These are phyloP conservation scores for Filobasidium floriforme DNA, from an alignment of 768 basidiomycete genomes.

Conservation along the genomic window DNA sequence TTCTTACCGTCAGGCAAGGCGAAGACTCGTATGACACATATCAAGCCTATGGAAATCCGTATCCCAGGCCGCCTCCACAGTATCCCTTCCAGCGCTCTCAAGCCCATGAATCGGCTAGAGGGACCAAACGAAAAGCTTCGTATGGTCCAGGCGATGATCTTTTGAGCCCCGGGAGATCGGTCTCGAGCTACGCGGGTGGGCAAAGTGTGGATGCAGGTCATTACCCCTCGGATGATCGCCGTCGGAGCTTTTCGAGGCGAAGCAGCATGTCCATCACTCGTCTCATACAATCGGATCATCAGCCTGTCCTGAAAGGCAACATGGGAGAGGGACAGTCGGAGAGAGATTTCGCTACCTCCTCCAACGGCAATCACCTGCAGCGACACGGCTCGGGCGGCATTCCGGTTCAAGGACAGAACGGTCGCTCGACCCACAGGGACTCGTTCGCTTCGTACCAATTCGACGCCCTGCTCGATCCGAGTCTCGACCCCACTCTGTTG, in stretches of 20 bases:
- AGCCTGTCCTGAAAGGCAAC: background rate
- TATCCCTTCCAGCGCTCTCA: no score
- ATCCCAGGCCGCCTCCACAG: no score
- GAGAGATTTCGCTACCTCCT: no score
- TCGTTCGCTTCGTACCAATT: no score
- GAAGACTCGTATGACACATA: background rate
- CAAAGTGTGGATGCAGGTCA: background rate
- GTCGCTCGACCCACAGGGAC: no score
- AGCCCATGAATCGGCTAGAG: background rate
- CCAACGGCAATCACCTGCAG: no score
- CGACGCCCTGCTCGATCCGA: no score
- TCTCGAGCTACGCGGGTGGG: background rate
- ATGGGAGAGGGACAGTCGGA: background rate
- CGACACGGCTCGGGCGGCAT: no score
- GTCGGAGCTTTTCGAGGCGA: background rate
- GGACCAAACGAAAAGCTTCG: background rate
- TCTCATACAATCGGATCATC: background rate
- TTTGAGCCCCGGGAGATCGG: background rate
- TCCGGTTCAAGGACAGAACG: no score
- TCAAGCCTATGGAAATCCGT: no score
- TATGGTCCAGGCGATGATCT: background rate
- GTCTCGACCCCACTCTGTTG: no score
- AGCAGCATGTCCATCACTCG: slow-evolving; percentile 3
- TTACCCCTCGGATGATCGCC: background rate
- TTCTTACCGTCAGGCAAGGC: no score